Percentiles rank a stretch among this genome's conserved stretches.
Conservation (phyloP, 179 eudicot genomes). For the Spinacia oleracea region DNA sequence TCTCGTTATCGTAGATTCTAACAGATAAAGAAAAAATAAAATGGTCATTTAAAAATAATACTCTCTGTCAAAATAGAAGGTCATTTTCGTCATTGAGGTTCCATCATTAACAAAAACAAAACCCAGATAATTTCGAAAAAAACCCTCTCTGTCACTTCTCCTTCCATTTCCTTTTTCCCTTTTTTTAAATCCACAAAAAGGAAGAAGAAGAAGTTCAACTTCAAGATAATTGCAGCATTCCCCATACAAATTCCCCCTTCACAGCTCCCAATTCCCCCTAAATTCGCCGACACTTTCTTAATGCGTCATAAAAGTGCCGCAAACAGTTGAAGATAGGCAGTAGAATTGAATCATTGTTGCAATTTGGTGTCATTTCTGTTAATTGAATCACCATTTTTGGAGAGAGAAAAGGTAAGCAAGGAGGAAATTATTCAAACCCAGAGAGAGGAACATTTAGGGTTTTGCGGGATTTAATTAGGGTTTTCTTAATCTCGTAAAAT, state of each 20-base stretch:
- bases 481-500: neutral
- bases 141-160: too few species aligned
- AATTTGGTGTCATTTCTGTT: neutral
- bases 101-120: too few species aligned
- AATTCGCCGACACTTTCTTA: slow-evolving; percentile 1
- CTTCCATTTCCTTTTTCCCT: neutral
- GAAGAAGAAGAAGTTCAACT: neutral
- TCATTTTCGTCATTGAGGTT: too few species aligned
- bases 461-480: slow-evolving; percentile 12
- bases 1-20: too few species aligned
- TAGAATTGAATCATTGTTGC: neutral
- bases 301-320: neutral
- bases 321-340: neutral
- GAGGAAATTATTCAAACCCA: neutral
- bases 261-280: neutral
- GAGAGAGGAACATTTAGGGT: neutral
- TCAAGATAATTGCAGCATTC: neutral
- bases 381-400: neutral
- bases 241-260: neutral
- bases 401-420: neutral
- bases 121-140: too few species aligned
- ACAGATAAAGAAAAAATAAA: too few species aligned
- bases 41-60: too few species aligned
- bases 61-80: too few species aligned
- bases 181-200: neutral